Evolutionary conservation across 805 yeast species (phyloP).

Genomic region (Helenozyma baotianmanensis): DNA sequence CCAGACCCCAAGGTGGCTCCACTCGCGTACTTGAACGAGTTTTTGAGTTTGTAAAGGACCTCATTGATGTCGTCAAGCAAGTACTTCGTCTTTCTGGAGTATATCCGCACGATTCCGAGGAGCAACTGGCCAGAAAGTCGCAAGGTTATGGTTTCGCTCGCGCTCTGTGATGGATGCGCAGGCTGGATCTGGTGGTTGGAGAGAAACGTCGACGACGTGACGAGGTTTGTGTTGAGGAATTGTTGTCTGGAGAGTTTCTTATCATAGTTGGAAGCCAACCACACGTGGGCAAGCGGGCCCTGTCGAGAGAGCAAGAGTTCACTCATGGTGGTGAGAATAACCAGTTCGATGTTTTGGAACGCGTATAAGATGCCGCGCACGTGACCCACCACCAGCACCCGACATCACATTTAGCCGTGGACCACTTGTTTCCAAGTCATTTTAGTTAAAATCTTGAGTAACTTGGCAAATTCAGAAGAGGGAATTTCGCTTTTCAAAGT

Average conservation of each 20-base stretch:
- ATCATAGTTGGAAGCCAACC: slow-evolving; percentile 91
- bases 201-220: slow-evolving; percentile 40
- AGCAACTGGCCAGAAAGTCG: slow-evolving; percentile 81
- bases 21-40: slow-evolving; percentile 50
- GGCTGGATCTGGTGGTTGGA: slow-evolving; percentile 58
- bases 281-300: slow-evolving; percentile 85
- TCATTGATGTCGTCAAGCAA: slow-evolving; percentile 80
- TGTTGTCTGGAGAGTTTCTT: slow-evolving; percentile 69
- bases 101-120: slow-evolving; percentile 82
- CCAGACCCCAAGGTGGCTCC: slow-evolving; percentile 21
- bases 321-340: slow-evolving; percentile 7
- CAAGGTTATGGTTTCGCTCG: slow-evolving; percentile 56
- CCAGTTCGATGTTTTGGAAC: neutral
- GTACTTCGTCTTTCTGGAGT: slow-evolving; percentile 79
- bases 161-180: no score
- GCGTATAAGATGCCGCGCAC: slow-evolving; percentile 2
- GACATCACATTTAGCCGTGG: no score
- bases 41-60: slow-evolving; percentile 64
- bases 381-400: no score
- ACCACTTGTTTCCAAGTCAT: no score
- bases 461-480: no score
- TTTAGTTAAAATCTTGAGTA: no score
- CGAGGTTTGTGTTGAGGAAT: slow-evolving; percentile 64
- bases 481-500: no score
- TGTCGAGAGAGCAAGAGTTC: slow-evolving; percentile 46